Percentiles rank a stretch among this genome's conserved stretches.
phyloP scores from a whole-genome alignment of 768 basidiomycete species.

The Xanthoconium purpureum region DNA sequence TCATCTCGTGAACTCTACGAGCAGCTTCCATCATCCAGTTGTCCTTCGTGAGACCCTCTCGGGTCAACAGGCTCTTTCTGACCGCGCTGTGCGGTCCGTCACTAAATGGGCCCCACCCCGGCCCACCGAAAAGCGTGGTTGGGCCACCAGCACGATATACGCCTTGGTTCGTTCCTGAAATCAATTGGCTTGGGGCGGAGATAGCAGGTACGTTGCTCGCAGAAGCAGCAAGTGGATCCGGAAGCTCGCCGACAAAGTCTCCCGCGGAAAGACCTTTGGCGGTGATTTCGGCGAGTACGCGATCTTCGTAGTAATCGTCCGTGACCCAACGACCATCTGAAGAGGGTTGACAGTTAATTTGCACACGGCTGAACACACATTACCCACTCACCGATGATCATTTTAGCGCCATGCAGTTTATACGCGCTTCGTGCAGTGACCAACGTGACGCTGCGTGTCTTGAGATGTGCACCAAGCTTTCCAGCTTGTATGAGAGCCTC shows the following conservation, averaged over 20 bases:
- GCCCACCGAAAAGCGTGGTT: constrained; percentile 85
- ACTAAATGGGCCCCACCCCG: constrained; percentile 84
- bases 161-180: constrained; percentile 52
- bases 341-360: neutral
- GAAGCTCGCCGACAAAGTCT: constrained; percentile 78
- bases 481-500: constrained; percentile 87
- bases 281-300: constrained; percentile 69
- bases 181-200: constrained; percentile 24
- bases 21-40: constrained; percentile 93
- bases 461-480: constrained; percentile 83
- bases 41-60: constrained; percentile 81
- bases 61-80: constrained; percentile 69
- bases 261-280: constrained; percentile 82
- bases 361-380: neutral
- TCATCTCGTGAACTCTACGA: constrained; percentile 57
- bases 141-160: constrained; percentile 90
- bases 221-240: constrained; percentile 61
- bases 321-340: constrained; percentile 88
- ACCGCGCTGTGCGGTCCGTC: constrained; percentile 85
- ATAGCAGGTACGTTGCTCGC: constrained; percentile 41
- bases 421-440: constrained; percentile 90
- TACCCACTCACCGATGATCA: constrained; percentile 65
- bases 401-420: constrained; percentile 92
- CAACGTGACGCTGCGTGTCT: constrained; percentile 89
- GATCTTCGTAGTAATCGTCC: constrained; percentile 96